phyloP scores from a whole-genome alignment of 345 rosid species.

The Eucalyptus caleyi region DNA sequence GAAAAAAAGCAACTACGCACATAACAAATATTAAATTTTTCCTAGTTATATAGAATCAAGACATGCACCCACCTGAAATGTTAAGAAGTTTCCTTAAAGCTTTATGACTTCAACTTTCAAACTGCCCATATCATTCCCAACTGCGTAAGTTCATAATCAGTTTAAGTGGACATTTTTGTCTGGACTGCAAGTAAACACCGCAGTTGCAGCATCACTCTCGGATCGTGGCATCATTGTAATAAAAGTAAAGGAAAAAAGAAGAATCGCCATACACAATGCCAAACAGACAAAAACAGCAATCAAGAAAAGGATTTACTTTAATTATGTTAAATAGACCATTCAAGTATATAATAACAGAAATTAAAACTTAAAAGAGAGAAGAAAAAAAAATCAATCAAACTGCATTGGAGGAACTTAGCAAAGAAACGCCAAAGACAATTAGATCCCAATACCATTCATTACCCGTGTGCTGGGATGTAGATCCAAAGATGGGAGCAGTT shows the following conservation, averaged over 20 bases:
- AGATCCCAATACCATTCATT: background rate
- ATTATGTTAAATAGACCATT: background rate
- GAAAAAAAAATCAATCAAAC: background rate
- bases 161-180: background rate
- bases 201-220: background rate
- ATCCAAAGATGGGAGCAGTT: background rate
- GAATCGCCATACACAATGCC: background rate
- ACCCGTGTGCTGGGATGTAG: background rate
- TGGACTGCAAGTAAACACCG: background rate
- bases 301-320: background rate
- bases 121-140: background rate
- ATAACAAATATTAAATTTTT: background rate
- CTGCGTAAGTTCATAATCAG: background rate
- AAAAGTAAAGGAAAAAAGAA: background rate
- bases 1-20: background rate
- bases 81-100: background rate
- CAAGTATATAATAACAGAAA: background rate
- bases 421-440: background rate
- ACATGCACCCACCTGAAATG: background rate
- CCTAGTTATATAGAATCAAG: background rate
- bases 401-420: background rate
- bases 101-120: background rate
- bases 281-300: background rate
- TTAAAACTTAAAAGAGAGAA: background rate
- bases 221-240: background rate